Evolutionary conservation across 73 alveolate species (phyloP).

Genomic region (Paramecium sonneborni): DNA sequence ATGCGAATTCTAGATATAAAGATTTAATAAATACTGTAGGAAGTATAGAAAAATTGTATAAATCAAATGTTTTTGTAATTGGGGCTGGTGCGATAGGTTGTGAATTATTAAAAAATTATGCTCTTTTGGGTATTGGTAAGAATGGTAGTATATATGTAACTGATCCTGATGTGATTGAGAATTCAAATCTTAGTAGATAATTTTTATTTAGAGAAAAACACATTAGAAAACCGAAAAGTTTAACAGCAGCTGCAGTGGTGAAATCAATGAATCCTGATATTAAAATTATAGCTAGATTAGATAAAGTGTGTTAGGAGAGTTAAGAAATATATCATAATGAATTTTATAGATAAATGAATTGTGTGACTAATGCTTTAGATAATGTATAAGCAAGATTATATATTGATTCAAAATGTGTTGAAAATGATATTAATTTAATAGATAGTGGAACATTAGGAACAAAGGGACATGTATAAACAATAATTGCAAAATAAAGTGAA

Average conservation of each 20-base stretch:
- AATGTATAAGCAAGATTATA: slow-evolving; percentile 97
- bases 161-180: slow-evolving; percentile 98
- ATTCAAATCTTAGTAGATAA: slow-evolving; percentile 97
- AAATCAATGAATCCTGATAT: slow-evolving; percentile 83
- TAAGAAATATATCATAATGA: slow-evolving; percentile 92
- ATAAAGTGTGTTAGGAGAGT: slow-evolving; percentile 95
- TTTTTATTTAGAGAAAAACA: slow-evolving; percentile 95
- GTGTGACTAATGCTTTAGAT: slow-evolving; percentile 98
- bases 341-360: slow-evolving; percentile 93
- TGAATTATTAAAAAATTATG: slow-evolving; percentile 95
- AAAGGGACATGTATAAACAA: slow-evolving; percentile 89
- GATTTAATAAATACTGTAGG: not conserved
- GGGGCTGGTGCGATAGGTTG: slow-evolving; percentile 99
- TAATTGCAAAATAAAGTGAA: slow-evolving; percentile 91
- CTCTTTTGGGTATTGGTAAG: slow-evolving; percentile 90
- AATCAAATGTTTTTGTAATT: slow-evolving; percentile 91
- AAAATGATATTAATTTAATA: slow-evolving; percentile 93
- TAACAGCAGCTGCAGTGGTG: slow-evolving; percentile 94
- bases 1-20: not conserved
- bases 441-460: slow-evolving; percentile 98
- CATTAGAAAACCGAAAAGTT: slow-evolving; percentile 78
- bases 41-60: not conserved
- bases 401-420: slow-evolving; percentile 97
- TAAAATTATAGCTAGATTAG: slow-evolving; percentile 81
- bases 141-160: slow-evolving; percentile 71